Base-by-base conservation (phyloP, 2,329 filamentous ascomycete genomes). In the Diaporthe nobilis region DNA sequence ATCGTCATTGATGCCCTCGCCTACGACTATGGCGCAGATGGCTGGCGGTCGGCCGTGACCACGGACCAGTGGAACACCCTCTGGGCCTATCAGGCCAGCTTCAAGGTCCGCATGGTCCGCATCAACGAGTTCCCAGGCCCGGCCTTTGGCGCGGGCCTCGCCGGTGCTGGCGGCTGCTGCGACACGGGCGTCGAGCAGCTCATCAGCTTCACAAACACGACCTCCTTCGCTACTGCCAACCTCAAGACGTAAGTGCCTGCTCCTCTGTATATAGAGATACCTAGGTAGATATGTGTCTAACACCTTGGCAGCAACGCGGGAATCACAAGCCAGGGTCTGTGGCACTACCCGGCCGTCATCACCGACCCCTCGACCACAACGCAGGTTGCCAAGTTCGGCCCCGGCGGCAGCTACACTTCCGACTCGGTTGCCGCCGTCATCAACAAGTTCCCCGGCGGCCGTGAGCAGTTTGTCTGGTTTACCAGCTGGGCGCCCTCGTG, bases 31-130 rank as follows among this genome's bases (percentile, higher is more conserved):
- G 60, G 4, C 9, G 44, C 44, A 20, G 25, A 31, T 65, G 42
- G 61, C 25, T 65, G 61, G 61, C 25, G n/a, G 5, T 65, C 61
- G 20, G 61, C 61, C 17, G 25, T 65, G 25, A 65, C 61, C 25
- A 4, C 12, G 2, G 61, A 22, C n/a, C 61, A 65, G 42, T 65
- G 42, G 42, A 49, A 49, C 15, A 49, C 61, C 4, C 25, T 65
- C 10, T 65, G 61, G 61, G 61, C 39, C 1, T 65, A 65, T 13
- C 61, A 65, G 28, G 61, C 61, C 42, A 15, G 22, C 25, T 65
- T 65, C 60, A 65, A 65, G 39, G 60, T 65, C n/a, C 60, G 60
- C 60, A 65, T 65, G 60, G 60, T 65, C 25, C 60, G 60, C 39
- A 65, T 65, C 8, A 65, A 65, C 17, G 60, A 65, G 60, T 65